Conservation (phyloP, 305 asterid species). For the Fraxinus albicans region DNA sequence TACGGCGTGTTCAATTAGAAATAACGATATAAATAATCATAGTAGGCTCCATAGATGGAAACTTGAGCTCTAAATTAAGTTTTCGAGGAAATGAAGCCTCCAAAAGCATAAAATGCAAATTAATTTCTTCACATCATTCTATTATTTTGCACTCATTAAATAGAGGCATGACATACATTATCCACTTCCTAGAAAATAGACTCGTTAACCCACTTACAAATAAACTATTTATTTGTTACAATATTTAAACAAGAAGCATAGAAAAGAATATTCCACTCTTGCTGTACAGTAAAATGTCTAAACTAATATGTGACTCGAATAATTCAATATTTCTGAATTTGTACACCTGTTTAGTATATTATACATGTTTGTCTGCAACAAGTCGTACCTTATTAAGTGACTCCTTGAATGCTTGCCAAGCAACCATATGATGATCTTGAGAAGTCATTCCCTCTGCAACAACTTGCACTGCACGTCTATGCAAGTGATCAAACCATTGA, state of each 20-base stretch:
- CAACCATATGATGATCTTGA: conserved; percentile 63
- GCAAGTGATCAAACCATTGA: conserved; percentile 69
- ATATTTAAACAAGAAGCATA: not conserved
- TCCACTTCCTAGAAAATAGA: not conserved
- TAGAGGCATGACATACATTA: not conserved
- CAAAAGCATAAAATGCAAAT: not conserved
- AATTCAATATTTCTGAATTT: not conserved
- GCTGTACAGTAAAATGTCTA: conserved; percentile 20
- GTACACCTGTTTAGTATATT: not conserved
- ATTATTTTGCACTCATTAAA: not conserved
- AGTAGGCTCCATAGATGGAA: not conserved
- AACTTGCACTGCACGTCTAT: conserved; percentile 71
- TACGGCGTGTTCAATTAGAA: not conserved
- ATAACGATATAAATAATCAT: not conserved
- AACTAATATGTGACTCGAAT: not conserved
- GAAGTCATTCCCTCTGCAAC: conserved; percentile 70
- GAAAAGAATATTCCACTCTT: not conserved
- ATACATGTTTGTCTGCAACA: conserved; percentile 44
- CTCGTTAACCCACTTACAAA: not conserved
- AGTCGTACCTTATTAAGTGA: conserved; percentile 69
- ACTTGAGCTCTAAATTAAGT: not conserved
- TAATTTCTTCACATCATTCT: not conserved
- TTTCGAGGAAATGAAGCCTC: not conserved
- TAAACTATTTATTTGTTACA: not conserved
- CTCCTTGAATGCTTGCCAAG: conserved; percentile 75